Conservation (phyloP, 1,139 yeast species). For the Hyphopichia wangnamkhiaoensis region DNA sequence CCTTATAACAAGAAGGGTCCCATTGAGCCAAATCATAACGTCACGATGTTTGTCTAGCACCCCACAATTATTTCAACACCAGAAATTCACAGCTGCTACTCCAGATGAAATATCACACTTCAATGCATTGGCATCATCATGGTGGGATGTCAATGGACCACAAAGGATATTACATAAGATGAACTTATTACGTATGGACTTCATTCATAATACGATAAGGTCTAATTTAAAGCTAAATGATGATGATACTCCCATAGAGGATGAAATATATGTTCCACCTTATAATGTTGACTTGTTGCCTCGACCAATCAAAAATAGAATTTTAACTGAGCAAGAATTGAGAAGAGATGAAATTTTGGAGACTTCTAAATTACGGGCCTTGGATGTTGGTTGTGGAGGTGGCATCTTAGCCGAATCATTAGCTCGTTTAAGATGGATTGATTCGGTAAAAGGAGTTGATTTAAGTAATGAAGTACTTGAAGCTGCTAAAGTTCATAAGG, state of each 20-base stretch:
- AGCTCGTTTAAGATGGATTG: constrained; percentile 70
- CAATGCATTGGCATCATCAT: constrained; percentile 76
- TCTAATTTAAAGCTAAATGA: constrained; percentile 47
- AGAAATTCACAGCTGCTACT: constrained; percentile 33
- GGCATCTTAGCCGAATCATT: constrained; percentile 87
- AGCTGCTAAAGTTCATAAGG: constrained; percentile 73
- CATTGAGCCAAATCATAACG: constrained; percentile 1
- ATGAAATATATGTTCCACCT: constrained; percentile 73
- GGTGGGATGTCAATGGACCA: constrained; percentile 98
- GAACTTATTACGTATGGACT: constrained; percentile 89
- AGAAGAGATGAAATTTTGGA: constrained; percentile 43
- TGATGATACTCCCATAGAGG: constrained; percentile 35
- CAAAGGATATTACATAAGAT: constrained; percentile 91
- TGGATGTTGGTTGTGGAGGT: constrained; percentile 98
- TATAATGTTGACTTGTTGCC: constrained; percentile 72
- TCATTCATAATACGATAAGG: constrained; percentile 63
- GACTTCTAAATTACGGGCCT: constrained; percentile 45
- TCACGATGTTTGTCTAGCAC: too few relatives aligned
- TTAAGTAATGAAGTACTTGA: constrained; percentile 77
- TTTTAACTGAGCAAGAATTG: constrained; percentile 48
- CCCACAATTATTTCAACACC: not conserved
- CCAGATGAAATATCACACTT: constrained; percentile 73
- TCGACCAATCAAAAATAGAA: constrained; percentile 42
- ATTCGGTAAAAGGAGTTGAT: constrained; percentile 77
- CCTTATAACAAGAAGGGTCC: constrained; percentile 12